Evolutionary conservation across 2,329 filamentous ascomycete genomes (phyloP).

Genomic region (Paecilomyces niveus): DNA sequence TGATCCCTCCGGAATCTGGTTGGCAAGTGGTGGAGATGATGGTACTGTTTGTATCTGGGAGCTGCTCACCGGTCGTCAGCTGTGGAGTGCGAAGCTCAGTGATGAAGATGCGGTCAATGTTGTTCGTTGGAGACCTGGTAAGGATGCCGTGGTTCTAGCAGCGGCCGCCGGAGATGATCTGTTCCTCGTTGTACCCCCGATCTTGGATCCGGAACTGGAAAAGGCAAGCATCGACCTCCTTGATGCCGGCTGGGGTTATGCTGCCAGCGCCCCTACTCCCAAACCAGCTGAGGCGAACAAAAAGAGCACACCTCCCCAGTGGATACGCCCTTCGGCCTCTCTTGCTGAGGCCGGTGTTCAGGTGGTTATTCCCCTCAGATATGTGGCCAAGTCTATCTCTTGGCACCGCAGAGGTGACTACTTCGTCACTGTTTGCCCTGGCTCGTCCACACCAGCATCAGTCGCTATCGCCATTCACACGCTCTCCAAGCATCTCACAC

Average conservation of each 20-base stretch:
- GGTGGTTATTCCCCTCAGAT: constrained; percentile 70
- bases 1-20: constrained; percentile 75
- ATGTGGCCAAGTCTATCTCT: constrained; percentile 76
- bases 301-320: constrained; percentile 72
- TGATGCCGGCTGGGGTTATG: constrained; percentile 89
- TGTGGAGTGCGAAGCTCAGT: constrained; percentile 76
- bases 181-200: constrained; percentile 72
- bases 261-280: constrained; percentile 52
- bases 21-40: constrained; percentile 91
- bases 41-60: constrained; percentile 90
- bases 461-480: constrained; percentile 87
- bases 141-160: constrained; percentile 72
- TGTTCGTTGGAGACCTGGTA: constrained; percentile 82
- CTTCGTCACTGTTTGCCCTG: constrained; percentile 81
- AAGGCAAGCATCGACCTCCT: constrained; percentile 67
- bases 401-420: constrained; percentile 96
- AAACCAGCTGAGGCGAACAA: constrained; percentile 46
- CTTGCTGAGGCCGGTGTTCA: constrained; percentile 71
- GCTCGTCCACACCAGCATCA: constrained; percentile 40
- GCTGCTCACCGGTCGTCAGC: constrained; percentile 73
- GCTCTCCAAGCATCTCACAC: constrained; percentile 86
- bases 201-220: constrained; percentile 65
- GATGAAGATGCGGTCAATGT: constrained; percentile 72
- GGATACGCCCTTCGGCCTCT: constrained; percentile 68
- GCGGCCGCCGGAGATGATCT: constrained; percentile 79